Evolutionary conservation across 2,329 filamentous ascomycete species (phyloP), one percentile per base, ranked within the genome.

Genomic region (Stemphylium vesicarium): DNA sequence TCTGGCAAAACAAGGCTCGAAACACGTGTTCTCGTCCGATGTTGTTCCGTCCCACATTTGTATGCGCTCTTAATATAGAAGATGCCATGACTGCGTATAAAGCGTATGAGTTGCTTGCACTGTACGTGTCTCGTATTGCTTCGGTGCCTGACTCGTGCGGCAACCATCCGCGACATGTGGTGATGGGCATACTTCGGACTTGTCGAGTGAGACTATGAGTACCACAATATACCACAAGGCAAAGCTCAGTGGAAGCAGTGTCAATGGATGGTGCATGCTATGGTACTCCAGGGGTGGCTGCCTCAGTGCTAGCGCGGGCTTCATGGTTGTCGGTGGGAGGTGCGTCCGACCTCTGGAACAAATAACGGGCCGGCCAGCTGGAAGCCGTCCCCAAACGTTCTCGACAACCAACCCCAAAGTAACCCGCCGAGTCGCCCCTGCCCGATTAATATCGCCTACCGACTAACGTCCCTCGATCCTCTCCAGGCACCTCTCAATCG

Each of bases 341-440:
- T 56, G 59, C 51, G 53, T 52, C 48, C 53, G 56, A 48, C 56
- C 22, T 53, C 38, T 59, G 49, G 60, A 59, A 60, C 50, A 44
- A 64, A 63, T 63, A 51, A 60, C 60, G 61, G 60, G 56, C 62
- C 60, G 61, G 57, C 56, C 60, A 57, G 57, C 53, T 55, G 60
- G 53, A 59, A 55, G 56, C 57, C 64, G 59, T 61, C 55, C 57
- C 57, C 54, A 52, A 47, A 53, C 48, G 59, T 57, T 61, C 22
- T 62, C 54, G 57, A 59, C 62, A 50, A 61, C 49, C 50, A 60
- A 56, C 53, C 53, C 58, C 51, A 37, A 46, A 56, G 32, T 45
- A 60, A 44, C 50, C 39, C 38, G 35, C 49, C 22, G 20, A 37
- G 41, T 44, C 41, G 38, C 42, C 42, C 42, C n/a, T 50, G 50